phyloP scores from a whole-genome alignment of 257 asterid genomes.

The Petrea volubilis region DNA sequence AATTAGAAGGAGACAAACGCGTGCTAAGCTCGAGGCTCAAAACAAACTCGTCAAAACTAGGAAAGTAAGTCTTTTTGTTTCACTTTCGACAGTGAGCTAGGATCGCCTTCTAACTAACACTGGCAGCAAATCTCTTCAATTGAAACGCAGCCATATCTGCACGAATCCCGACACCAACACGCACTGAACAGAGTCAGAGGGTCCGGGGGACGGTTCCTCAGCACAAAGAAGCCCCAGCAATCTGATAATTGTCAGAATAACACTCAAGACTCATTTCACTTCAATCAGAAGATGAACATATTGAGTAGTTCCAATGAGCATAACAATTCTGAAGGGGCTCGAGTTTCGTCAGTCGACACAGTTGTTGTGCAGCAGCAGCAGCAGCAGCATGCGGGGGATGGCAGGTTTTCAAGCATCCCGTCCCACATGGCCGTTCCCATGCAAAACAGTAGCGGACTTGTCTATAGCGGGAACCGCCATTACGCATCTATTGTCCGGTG shows the following conservation, averaged over 20 bases:
- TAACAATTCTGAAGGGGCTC: conserved; percentile 23
- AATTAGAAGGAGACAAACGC: conserved; percentile 81
- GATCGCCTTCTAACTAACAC: neutral
- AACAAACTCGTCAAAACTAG: conserved; percentile 80
- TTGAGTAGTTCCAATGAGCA: conserved; percentile 13
- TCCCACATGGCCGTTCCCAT: conserved; percentile 40
- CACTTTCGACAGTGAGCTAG: neutral
- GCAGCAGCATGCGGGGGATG: no score
- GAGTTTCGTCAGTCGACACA: conserved; percentile 22
- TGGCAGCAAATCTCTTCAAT: no score
- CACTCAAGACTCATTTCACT: conserved; percentile 23
- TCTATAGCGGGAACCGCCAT: conserved; percentile 45
- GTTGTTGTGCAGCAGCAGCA: conserved; percentile 41
- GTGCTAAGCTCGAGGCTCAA: conserved; percentile 96
- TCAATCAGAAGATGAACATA: conserved; percentile 19
- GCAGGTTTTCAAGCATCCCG: conserved; percentile 28
- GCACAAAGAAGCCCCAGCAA: conserved; percentile 65
- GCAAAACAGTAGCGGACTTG: conserved; percentile 44
- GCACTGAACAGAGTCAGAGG: conserved; percentile 94
- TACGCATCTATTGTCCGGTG: conserved; percentile 71
- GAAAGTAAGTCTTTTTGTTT: conserved; percentile 53
- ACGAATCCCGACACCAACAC: conserved; percentile 94
- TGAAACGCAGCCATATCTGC: conserved; percentile 96
- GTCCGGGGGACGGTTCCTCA: conserved; percentile 85
- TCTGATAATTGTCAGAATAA: conserved; percentile 25